Evolutionary conservation across 2,329 filamentous ascomycete genomes (phyloP).

Genomic region (Phaeomoniella chlamydospora): DNA sequence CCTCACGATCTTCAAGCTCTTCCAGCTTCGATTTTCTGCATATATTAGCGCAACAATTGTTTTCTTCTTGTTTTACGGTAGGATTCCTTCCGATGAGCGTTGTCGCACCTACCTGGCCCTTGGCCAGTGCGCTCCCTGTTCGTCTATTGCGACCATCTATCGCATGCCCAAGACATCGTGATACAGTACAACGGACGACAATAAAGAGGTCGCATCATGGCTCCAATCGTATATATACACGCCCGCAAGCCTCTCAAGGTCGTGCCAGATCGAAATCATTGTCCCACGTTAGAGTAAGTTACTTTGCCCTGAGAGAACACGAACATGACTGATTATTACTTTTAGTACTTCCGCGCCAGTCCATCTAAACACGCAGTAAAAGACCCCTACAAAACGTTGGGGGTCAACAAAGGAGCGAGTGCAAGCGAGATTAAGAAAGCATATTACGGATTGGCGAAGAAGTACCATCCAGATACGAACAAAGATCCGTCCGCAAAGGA

Average conservation of each 20-base stretch:
- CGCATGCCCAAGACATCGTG: conserved; percentile 21
- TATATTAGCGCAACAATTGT: neutral
- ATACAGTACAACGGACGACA: conserved; percentile 15
- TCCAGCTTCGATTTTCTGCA: too few species aligned
- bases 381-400: conserved; percentile 79
- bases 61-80: neutral
- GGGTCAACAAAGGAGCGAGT: conserved; percentile 68
- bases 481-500: conserved; percentile 90
- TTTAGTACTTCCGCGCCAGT: conserved; percentile 29
- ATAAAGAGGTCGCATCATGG: conserved; percentile 15
- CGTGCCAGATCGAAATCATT: neutral
- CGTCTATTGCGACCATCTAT: conserved; percentile 25
- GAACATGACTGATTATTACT: conserved; percentile 1
- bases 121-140: conserved; percentile 25
- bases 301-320: neutral
- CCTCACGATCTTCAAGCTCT: too few species aligned
- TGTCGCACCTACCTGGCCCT: conserved; percentile 22
- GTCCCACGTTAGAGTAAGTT: neutral
- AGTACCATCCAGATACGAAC: conserved; percentile 95
- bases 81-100: conserved; percentile 27
- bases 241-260: neutral
- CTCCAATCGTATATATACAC: neutral
- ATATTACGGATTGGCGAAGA: conserved; percentile 95
- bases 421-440: conserved; percentile 90
- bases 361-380: conserved; percentile 52